A percentile compares a stretch with the other conserved stretches of the same genome.
Conservation (phyloP, 2,329 filamentous ascomycete genomes). For the Mycosphaerella sp. region DNA sequence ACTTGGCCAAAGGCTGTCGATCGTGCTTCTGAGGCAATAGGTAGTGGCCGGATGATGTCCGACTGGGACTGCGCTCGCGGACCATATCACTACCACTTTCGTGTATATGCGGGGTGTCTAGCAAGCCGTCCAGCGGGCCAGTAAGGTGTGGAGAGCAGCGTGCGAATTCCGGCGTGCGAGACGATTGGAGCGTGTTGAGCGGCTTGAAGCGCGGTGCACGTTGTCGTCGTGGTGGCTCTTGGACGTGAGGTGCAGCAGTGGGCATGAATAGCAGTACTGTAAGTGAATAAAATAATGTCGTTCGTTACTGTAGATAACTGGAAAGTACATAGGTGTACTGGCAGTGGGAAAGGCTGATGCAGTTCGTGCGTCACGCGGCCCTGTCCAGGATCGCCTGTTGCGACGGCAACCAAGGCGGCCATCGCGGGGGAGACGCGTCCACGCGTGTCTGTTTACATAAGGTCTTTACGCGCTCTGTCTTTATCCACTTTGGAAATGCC, state of each 20-base stretch:
- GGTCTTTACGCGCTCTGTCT: too few relatives aligned
- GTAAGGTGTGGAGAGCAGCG: background rate
- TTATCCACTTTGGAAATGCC: too few relatives aligned
- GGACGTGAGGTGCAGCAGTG: background rate
- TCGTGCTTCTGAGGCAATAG: constrained; percentile 20
- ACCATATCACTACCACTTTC: constrained; percentile 19
- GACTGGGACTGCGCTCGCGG: constrained; percentile 20
- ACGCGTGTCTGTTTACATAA: too few relatives aligned
- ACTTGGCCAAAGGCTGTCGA: constrained; percentile 27
- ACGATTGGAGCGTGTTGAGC: constrained; percentile 22
- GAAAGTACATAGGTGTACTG: too few relatives aligned
- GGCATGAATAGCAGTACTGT: background rate
- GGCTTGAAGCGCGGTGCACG: constrained; percentile 11
- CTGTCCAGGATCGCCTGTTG: too few relatives aligned
- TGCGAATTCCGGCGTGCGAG: constrained; percentile 17
- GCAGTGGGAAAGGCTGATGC: too few relatives aligned
- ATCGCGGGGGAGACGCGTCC: too few relatives aligned
- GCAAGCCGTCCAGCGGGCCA: constrained; percentile 2
- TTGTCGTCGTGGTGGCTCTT: background rate
- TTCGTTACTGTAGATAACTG: too few relatives aligned
- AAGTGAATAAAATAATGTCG: too few relatives aligned
- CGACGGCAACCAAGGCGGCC: too few relatives aligned
- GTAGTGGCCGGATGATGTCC: constrained; percentile 20
- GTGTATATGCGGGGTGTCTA: background rate
- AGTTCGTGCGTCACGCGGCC: too few relatives aligned